A percentile compares a stretch with the other conserved stretches of the same genome.
These are phyloP conservation scores for Chytriomyces confervae DNA, from an alignment of 192 early-diverging fungal species.

Conservation along the genomic window DNA sequence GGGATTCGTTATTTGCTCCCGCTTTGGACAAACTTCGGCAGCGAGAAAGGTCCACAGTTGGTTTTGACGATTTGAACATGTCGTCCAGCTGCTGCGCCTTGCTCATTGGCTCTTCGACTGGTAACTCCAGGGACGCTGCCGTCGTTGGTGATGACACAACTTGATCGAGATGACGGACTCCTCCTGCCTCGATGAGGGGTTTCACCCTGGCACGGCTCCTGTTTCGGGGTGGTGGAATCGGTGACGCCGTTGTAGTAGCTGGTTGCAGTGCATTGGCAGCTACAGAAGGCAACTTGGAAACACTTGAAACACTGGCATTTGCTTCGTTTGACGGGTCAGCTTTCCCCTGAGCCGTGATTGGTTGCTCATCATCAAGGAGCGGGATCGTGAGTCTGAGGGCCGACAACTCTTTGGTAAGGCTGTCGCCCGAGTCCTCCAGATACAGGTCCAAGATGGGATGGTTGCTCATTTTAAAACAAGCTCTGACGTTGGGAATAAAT, in stretches of 20 bases:
- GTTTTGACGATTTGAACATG: not conserved
- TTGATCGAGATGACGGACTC: too few species aligned
- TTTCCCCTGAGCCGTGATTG: not conserved
- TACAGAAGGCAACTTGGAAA: not conserved
- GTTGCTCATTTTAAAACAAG: not conserved
- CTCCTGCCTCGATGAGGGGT: too few species aligned
- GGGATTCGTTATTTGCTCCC: not conserved
- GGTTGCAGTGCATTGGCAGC: not conserved
- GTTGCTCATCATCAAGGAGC: not conserved
- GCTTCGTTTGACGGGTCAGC: not conserved
- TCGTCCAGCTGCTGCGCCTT: not conserved
- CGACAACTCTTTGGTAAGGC: not conserved
- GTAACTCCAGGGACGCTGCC: not conserved
- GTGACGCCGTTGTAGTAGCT: not conserved
- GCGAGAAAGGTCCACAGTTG: not conserved
- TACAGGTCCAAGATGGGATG: not conserved
- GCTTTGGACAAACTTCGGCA: not conserved
- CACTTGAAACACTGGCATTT: not conserved
- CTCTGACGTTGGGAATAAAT: too few species aligned
- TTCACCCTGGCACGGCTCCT: not conserved
- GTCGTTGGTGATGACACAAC: not conserved
- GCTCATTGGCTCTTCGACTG: not conserved
- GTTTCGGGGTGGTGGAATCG: not conserved
- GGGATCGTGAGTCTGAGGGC: not conserved
- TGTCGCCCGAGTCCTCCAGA: not conserved